phyloP scores from a whole-genome alignment of 2,329 filamentous ascomycete species.

The Pseudohalonectria lignicola region DNA sequence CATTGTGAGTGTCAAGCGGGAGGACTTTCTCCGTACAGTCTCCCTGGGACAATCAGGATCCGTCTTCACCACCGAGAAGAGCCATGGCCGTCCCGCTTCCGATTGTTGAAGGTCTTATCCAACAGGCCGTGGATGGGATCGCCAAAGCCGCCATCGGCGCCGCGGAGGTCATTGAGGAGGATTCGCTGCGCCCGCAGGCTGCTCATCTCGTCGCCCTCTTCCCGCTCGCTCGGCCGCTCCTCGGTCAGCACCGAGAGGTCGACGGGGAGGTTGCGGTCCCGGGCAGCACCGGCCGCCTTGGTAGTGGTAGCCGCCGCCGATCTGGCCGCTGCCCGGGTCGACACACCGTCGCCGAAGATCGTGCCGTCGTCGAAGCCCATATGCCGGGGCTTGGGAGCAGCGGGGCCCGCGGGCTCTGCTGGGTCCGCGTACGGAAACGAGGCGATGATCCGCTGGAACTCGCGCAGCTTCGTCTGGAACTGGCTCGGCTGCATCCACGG shows the following conservation, averaged over 20 bases:
- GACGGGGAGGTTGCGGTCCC: slow-evolving; percentile 4
- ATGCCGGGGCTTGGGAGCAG: background rate
- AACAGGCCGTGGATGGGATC: background rate
- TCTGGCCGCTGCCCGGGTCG: background rate
- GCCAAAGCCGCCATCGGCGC: background rate
- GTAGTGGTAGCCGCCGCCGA: background rate
- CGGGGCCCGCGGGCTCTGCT: background rate
- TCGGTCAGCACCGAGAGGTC: slow-evolving; percentile 8
- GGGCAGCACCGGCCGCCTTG: background rate
- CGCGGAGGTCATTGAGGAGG: slow-evolving; percentile 3
- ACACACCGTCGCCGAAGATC: background rate
- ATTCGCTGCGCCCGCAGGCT: slow-evolving; percentile 5
- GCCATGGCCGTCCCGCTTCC: too few species aligned
- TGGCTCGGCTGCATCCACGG: background rate
- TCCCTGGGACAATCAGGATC: too few species aligned
- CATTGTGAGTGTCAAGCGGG: too few species aligned
- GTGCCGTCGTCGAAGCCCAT: background rate
- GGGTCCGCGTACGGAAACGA: too few species aligned
- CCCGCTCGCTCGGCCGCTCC: slow-evolving; percentile 5
- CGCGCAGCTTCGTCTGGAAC: background rate
- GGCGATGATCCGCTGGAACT: background rate
- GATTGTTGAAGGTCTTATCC: background rate
- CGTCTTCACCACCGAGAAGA: too few species aligned
- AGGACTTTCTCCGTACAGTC: too few species aligned
- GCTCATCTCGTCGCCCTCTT: slow-evolving; percentile 6